These are phyloP conservation scores for Amphicarpaea edgeworthii DNA, from an alignment of 306 rosid species.

Conservation along the genomic window DNA sequence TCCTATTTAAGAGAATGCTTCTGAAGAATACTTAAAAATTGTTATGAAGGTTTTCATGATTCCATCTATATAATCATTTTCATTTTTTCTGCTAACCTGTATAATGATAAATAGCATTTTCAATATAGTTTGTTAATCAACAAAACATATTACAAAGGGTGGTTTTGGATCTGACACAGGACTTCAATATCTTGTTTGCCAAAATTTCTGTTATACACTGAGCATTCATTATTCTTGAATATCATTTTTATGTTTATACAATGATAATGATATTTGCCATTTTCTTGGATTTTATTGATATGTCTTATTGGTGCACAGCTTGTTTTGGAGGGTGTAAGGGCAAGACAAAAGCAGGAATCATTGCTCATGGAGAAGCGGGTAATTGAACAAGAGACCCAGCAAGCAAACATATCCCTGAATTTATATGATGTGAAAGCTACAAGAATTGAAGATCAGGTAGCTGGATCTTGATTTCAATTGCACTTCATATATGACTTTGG, in stretches of 20 bases:
- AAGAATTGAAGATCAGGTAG: slow-evolving; percentile 90
- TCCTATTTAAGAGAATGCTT: neutral
- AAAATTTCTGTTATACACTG: neutral
- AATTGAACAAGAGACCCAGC: slow-evolving; percentile 78
- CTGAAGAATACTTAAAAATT: neutral
- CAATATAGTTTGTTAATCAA: neutral
- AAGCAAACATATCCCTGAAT: slow-evolving; percentile 64
- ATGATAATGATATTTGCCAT: neutral
- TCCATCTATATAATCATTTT: neutral
- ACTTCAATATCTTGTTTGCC: slow-evolving; percentile 6
- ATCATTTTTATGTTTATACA: neutral
- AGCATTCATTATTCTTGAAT: slow-evolving; percentile 1
- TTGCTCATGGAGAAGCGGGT: slow-evolving; percentile 64
- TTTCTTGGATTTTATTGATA: slow-evolving; percentile 30
- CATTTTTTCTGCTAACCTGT: neutral
- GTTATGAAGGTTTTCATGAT: neutral
- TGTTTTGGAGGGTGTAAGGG: slow-evolving; percentile 84
- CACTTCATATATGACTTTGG: slow-evolving; percentile 27
- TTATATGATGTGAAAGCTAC: slow-evolving; percentile 75
- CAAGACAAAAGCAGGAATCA: slow-evolving; percentile 74
- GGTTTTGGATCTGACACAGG: neutral
- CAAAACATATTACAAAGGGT: neutral
- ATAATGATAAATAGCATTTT: no score
- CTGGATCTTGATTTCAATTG: slow-evolving; percentile 32
- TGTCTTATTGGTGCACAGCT: slow-evolving; percentile 69